A percentile compares a stretch with the other conserved stretches of the same genome.
phyloP scores from a whole-genome alignment of 306 rosid genomes.

The Canavalia ensiformis region DNA sequence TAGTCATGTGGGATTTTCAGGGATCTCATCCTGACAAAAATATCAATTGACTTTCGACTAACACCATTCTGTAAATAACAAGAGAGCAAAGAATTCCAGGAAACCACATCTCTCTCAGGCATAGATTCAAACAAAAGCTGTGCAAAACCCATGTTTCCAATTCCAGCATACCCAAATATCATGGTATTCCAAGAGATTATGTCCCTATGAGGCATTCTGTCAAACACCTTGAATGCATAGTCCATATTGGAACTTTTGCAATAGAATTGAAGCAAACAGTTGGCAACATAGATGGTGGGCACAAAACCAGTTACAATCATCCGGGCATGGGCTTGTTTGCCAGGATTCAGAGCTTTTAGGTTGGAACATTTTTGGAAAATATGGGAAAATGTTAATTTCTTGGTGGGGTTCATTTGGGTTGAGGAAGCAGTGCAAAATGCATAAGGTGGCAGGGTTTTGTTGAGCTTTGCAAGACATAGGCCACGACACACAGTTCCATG shows the following conservation, averaged over 20 bases:
- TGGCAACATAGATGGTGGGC: conserved; percentile 76
- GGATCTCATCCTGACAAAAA: conserved; percentile 66
- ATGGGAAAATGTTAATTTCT: conserved; percentile 69
- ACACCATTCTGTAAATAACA: conserved; percentile 66
- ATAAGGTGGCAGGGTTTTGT: conserved; percentile 12
- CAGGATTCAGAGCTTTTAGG: conserved; percentile 60
- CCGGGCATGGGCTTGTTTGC: conserved; percentile 80
- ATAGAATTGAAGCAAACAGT: conserved; percentile 75
- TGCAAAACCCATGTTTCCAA: conserved; percentile 61
- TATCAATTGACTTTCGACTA: conserved; percentile 46
- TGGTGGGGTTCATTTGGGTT: conserved; percentile 53
- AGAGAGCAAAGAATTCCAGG: conserved; percentile 85
- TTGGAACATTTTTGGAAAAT: conserved; percentile 81
- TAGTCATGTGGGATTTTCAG: conserved; percentile 57
- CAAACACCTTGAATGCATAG: conserved; percentile 69
- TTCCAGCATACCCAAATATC: conserved; percentile 71
- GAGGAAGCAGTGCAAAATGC: conserved; percentile 51
- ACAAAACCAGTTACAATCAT: conserved; percentile 72
- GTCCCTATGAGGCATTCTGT: conserved; percentile 66
- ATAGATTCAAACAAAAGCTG: conserved; percentile 65
- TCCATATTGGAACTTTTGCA: conserved; percentile 60
- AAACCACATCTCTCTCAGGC: conserved; percentile 79
- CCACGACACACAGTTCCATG: conserved; percentile 43
- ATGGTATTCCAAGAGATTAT: conserved; percentile 83
- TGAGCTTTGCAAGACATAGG: conserved; percentile 35